Conservation (phyloP, 2,329 filamentous ascomycete genomes). For the Nigrospora oryzae region DNA sequence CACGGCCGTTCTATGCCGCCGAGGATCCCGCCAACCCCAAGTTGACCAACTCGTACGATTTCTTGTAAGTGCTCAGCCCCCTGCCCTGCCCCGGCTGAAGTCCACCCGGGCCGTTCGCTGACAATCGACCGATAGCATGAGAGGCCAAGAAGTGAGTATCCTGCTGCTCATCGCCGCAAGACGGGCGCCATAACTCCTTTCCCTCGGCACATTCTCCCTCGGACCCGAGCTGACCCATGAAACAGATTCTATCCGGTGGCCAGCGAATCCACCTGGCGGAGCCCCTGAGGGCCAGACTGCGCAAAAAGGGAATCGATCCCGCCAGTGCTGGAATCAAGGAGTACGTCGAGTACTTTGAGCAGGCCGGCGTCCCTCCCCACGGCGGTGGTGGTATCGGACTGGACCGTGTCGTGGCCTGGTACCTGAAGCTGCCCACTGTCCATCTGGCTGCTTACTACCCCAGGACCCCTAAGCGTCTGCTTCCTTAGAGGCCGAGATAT, state of each 20-base stretch:
- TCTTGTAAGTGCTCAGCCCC: slow-evolving; percentile 38
- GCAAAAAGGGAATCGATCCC: slow-evolving; percentile 73
- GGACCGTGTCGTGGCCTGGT: slow-evolving; percentile 73
- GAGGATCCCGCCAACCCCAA: slow-evolving; percentile 47
- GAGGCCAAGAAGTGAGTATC: no score
- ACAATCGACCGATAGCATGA: no score
- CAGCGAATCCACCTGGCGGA: slow-evolving; percentile 81
- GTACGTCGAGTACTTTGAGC: slow-evolving; percentile 74
- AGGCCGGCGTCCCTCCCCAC: slow-evolving; percentile 81
- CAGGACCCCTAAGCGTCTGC: slow-evolving; percentile 50
- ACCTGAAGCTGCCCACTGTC: slow-evolving; percentile 48
- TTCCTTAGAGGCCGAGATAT: slow-evolving; percentile 27
- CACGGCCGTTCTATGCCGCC: slow-evolving; percentile 88
- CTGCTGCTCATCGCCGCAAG: no score
- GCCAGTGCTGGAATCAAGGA: slow-evolving; percentile 70
- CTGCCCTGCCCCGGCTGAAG: no score
- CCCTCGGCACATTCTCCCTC: no score
- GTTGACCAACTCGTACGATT: slow-evolving; percentile 52
- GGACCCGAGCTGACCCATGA: no score
- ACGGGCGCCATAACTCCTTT: no score
- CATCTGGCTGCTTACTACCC: slow-evolving; percentile 51
- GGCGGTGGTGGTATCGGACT: slow-evolving; percentile 85
- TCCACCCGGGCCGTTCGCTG: no score
- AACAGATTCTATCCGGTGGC: slow-evolving; percentile 75
- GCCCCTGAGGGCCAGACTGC: slow-evolving; percentile 70